These are phyloP conservation scores for Spongiforma sp. DNA, from an alignment of 1,284 basidiomycete species.

Conservation along the genomic window DNA sequence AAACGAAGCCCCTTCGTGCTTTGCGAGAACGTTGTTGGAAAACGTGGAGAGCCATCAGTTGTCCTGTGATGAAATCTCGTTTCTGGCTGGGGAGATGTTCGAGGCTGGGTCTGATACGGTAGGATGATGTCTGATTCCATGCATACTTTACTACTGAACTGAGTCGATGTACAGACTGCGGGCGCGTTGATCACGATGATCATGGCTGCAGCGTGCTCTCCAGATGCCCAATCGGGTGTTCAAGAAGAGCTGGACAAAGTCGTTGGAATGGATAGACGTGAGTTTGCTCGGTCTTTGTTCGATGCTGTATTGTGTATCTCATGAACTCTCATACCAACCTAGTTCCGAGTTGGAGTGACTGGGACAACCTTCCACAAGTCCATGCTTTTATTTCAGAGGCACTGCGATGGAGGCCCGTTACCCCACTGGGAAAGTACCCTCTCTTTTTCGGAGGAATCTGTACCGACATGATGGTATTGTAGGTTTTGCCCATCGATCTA, in stretches of 20 bases:
- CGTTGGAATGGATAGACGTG: slow-evolving; percentile 58
- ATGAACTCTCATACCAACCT: slow-evolving; percentile 1
- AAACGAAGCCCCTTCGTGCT: too few species aligned
- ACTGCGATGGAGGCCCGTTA: slow-evolving; percentile 45
- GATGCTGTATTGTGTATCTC: neutral
- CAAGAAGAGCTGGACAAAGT: slow-evolving; percentile 66
- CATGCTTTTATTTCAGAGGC: slow-evolving; percentile 41
- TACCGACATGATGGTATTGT: neutral
- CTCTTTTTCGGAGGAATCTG: too few species aligned
- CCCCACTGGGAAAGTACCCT: too few species aligned
- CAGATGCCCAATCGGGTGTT: slow-evolving; percentile 57
- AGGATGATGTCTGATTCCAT: too few species aligned
- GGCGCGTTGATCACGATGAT: slow-evolving; percentile 52
- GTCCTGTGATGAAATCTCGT: too few species aligned
- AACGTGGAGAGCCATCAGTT: too few species aligned
- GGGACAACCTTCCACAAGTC: slow-evolving; percentile 17
- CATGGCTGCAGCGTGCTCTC: slow-evolving; percentile 69
- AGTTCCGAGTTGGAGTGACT: slow-evolving; percentile 48
- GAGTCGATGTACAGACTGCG: slow-evolving; percentile 14
- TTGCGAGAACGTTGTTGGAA: too few species aligned
- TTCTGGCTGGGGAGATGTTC: too few species aligned
- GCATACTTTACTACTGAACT: too few species aligned
- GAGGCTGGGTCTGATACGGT: too few species aligned
- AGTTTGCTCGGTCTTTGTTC: slow-evolving; percentile 14
- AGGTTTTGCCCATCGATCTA: slow-evolving; percentile 43